Evolutionary conservation across 176 grass and related monocot species (phyloP).

Genomic region (Phoenix dactylifera): DNA sequence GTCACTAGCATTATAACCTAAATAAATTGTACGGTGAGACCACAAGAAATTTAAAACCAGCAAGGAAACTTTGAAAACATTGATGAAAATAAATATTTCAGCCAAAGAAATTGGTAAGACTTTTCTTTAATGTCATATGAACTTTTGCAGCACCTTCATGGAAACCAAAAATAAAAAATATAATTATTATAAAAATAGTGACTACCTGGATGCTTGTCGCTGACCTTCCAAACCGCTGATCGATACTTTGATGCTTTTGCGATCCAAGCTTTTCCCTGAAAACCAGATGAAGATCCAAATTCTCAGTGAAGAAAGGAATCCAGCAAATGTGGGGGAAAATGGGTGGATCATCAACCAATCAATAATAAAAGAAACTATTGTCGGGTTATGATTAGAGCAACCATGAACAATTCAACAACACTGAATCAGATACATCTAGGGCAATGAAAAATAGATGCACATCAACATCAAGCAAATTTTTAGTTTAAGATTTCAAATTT

Average conservation of each 20-base stretch:
- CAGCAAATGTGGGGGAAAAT: not conserved
- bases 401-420: too few species aligned
- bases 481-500: too few species aligned
- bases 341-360: too few species aligned
- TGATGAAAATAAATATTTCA: conserved; percentile 15
- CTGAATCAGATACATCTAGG: too few species aligned
- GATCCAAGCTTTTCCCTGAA: conserved; percentile 76
- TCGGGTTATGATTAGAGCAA: too few species aligned
- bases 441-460: too few species aligned
- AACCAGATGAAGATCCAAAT: conserved; percentile 14
- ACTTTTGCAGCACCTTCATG: not conserved
- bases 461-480: too few species aligned
- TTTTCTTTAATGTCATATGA: conserved; percentile 1
- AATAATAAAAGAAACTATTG: too few species aligned
- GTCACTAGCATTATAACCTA: conserved; percentile 95
- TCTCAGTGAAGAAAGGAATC: not conserved
- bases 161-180: not conserved
- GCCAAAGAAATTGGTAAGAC: not conserved
- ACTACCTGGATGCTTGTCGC: conserved; percentile 74
- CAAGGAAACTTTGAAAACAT: conserved; percentile 5
- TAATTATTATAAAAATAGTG: not conserved
- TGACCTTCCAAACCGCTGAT: conserved; percentile 70
- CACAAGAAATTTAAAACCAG: not conserved
- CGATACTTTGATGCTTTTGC: conserved; percentile 79
- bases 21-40: conserved; percentile 11